A percentile compares a stretch with the other conserved stretches of the same genome.
phyloP scores from a whole-genome alignment of 495 filamentous ascomycete species.

The Aspergillus cristatus region DNA sequence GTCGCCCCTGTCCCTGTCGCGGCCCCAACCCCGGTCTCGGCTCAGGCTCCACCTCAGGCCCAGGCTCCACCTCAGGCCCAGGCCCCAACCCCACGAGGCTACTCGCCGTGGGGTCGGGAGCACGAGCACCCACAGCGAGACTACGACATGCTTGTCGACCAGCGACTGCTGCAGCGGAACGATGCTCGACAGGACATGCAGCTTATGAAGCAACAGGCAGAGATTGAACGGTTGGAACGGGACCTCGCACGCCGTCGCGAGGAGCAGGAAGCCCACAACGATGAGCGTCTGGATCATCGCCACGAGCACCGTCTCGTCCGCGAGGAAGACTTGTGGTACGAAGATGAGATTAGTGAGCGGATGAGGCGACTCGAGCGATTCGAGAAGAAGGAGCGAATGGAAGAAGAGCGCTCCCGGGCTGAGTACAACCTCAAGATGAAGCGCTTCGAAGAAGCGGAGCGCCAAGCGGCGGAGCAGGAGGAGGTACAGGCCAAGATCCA shows the following conservation, averaged over 20 bases:
- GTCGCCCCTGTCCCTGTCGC: no score
- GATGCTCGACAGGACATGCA: conserved; percentile 33
- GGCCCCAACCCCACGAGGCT: no score
- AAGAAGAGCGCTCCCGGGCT: conserved; percentile 22
- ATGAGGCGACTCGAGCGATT: conserved; percentile 23
- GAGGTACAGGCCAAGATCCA: conserved; percentile 14
- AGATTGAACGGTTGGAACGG: conserved; percentile 35
- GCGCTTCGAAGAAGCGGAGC: conserved; percentile 22
- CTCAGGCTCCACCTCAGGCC: no score
- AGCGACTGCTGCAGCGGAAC: conserved; percentile 28
- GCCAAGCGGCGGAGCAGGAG: conserved; percentile 21
- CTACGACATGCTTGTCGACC: conserved; percentile 27
- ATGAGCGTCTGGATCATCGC: conserved; percentile 8
- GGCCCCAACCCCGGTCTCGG: no score
- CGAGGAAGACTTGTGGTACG: conserved; percentile 29
- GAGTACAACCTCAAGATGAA: conserved; percentile 21
- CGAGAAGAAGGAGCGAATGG: conserved; percentile 24
- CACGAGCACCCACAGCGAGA: conserved; percentile 15
- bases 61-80: conserved; percentile 10
- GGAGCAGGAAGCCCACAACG: conserved; percentile 6
- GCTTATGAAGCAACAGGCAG: conserved; percentile 31
- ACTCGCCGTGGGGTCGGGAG: no score
- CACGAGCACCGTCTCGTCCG: conserved; percentile 14
- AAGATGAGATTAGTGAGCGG: conserved; percentile 28
- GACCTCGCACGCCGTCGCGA: conserved; percentile 32